Base-by-base conservation (phyloP, 1,284 basidiomycete species). In the Puccinia sorghi region DNA sequence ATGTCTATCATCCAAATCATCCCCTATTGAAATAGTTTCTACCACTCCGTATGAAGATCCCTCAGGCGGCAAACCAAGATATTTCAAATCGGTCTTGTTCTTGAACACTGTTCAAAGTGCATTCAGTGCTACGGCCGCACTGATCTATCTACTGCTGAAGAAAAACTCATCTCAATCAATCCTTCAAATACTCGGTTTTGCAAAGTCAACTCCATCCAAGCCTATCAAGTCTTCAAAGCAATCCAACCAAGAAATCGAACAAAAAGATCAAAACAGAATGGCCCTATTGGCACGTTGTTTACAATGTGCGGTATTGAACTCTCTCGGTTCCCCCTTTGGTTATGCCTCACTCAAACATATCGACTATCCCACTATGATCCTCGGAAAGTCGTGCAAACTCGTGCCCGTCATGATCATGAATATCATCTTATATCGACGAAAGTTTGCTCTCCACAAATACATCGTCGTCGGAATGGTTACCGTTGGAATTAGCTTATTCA, bases 331-430 rank as follows among this genome's bases (percentile, higher is more conserved):
- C 15, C 95, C 94, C 9, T 95, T 99, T 83, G 94, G 95, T 71
- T 97, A 98, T 86, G 91, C 94, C 41, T 90, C 94, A 6, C 90
- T 99, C 61, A 90, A 92, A 57, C 94, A 97, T 86, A 96, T 99
- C 84, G 94, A 93, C 22, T 99, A 98, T 87, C 97, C 97, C 39
- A 94, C 96, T 20, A 94, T 98, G 91, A 95, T 98, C 52, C 90
- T 99, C 80, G 96, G 93, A 80, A 99, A 99, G 85, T 97, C 94
- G 0, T 99, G 96, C 89, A 99, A 99, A 85, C 92, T 97, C 82
- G 92, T 97, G 20, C 94, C 94, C 3, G 94, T 97, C 80, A 92
- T 97, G 89, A 87, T 96, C 85, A 94, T 96, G 93, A 96, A 96
- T 86, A 90, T 96, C 22, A 72, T 87, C 20, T 83, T 87, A 39